These are phyloP conservation scores for Scytalidium lignicola DNA, from an alignment of 2,329 filamentous ascomycete species.

Conservation along the genomic window DNA sequence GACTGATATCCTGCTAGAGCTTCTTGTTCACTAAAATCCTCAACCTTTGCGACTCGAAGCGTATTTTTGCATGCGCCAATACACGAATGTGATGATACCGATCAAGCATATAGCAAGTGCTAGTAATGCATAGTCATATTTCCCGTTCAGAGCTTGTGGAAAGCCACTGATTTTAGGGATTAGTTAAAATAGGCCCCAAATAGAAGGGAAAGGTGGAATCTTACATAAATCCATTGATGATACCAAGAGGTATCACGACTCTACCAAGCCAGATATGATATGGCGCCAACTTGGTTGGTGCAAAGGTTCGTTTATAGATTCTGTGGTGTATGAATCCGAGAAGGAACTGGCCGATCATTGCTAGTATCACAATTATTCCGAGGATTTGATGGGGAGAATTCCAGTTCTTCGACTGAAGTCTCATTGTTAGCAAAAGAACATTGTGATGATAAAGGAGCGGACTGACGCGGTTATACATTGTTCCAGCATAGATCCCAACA, in stretches of 20 bases:
- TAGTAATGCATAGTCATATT: constrained; percentile 42
- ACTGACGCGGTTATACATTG: constrained; percentile 53
- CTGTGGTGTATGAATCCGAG: constrained; percentile 53
- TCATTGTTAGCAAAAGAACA: background rate
- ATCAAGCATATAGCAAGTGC: constrained; percentile 39
- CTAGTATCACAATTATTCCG: constrained; percentile 48
- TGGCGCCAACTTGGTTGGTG: constrained; percentile 44
- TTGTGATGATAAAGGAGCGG: background rate
- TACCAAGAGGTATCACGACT: constrained; percentile 45
- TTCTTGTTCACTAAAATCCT: too few relatives aligned
- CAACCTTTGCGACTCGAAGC: too few relatives aligned
- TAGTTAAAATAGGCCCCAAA: background rate
- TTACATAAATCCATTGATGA: constrained; percentile 53
- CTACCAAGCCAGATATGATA: constrained; percentile 56
- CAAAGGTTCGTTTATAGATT: constrained; percentile 44
- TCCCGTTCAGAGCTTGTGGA: constrained; percentile 46
- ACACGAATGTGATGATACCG: constrained; percentile 26
- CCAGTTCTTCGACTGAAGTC: constrained; percentile 44
- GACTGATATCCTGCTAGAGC: too few relatives aligned
- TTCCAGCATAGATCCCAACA: constrained; percentile 42
- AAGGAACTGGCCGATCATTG: constrained; percentile 47
- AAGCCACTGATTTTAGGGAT: constrained; percentile 42
- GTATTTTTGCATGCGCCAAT: constrained; percentile 6
- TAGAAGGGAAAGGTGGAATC: constrained; percentile 14
- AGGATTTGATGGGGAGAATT: constrained; percentile 53